Base-by-base conservation (phyloP, 768 basidiomycete species). In the Serendipita sp. region DNA sequence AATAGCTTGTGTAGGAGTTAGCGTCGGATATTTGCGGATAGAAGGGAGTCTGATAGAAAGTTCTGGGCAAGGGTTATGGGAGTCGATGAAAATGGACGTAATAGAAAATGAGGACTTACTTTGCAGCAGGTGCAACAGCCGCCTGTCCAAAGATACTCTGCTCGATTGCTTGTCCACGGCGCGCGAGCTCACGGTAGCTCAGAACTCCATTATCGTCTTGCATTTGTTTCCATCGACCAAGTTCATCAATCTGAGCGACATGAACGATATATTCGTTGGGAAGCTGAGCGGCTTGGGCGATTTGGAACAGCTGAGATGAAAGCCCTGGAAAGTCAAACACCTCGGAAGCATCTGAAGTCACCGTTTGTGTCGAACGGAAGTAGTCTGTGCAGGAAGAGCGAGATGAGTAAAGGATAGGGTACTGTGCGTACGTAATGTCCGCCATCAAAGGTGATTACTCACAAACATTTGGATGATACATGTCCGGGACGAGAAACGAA, bases 201-300 rank as follows among this genome's bases (percentile, higher is more conserved):
- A 58, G 30, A 34, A 34, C 31, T 31, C 53, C 53, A 11, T 58
- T 28, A 33, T n/a, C 33, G n/a, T 58, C 53, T 34, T 58, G 53
- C 17, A 58, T 33, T n/a, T n/a, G 24, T 31, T 58, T 58, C 53
- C 53, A 58, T 58, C 28, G 53, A 24, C 53, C 53, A 58, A 58
- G 53, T 33, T 58, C 53, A 28, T 13, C 53, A n/a, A 58, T 58
- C 28, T 58, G 53, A 28, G n/a, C 26, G 11, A 58, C 26, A 58
- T 26, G 30, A 33, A 58, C 53, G 17, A 58, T 58, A 34, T 58
- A 58, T 31, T 58, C 53, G 24, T 11, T n/a, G 31, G 53, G 53
- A 34, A 58, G 33, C 3, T 58, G 53, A 31, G 17, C 20, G 11
- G 30, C 53, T 33, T 33, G 53, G 53, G 53, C 53, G n/a, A 58